phyloP scores from a whole-genome alignment of 1,139 yeast genomes.

The Sugiyamaella novakii region DNA sequence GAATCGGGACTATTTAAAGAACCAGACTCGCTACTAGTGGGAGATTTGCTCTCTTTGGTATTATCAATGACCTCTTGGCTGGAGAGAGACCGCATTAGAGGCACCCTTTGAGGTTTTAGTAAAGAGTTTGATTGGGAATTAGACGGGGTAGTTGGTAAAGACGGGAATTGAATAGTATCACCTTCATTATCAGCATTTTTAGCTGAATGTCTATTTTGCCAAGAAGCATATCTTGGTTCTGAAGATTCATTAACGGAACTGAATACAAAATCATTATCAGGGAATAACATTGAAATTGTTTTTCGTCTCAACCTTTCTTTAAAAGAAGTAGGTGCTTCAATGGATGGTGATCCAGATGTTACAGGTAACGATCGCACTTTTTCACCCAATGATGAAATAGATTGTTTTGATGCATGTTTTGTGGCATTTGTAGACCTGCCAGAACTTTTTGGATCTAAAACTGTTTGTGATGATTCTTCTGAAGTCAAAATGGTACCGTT shows the following conservation, averaged over 20 bases:
- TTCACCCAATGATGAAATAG: constrained; percentile 1
- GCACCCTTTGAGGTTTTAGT: constrained; percentile 12
- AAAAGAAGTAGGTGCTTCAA: constrained; percentile 2
- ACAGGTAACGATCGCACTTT: not conserved
- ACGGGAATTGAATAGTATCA: constrained; percentile 4
- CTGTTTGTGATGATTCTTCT: not conserved
- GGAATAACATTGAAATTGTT: constrained; percentile 9
- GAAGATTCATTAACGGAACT: not conserved
- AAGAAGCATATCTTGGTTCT: not conserved
- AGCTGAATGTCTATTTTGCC: not conserved
- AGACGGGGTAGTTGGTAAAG: constrained; percentile 4
- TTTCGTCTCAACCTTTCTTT: constrained; percentile 14
- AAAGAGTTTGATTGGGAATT: not conserved
- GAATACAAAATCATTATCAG: not conserved
- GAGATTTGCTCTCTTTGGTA: constrained; percentile 9
- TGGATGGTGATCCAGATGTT: not conserved
- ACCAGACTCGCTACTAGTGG: constrained; percentile 13
- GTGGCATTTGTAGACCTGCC: not conserved
- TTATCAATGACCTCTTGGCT: constrained; percentile 19
- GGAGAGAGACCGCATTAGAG: constrained; percentile 19
- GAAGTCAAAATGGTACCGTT: not conserved
- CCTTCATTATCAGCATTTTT: not conserved
- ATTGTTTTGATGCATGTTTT: constrained; percentile 3
- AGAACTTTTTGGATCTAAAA: not conserved
- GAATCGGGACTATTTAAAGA: constrained; percentile 5